Evolutionary conservation across 2,329 filamentous ascomycete species (phyloP).

Genomic region (Rhynchosporium graminicola): DNA sequence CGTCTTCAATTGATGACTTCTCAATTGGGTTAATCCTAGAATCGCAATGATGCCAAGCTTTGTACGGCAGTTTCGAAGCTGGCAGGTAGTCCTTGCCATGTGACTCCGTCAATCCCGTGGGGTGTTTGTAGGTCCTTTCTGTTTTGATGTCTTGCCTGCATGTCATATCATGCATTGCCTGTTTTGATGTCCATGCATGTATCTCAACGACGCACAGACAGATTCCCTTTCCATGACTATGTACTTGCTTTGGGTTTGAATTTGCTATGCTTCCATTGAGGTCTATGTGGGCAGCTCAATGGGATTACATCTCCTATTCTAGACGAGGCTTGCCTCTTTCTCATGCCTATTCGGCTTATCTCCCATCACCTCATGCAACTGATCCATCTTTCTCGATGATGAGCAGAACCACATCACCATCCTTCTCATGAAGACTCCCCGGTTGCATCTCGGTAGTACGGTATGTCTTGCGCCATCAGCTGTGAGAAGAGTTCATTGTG

Average conservation of each 20-base stretch:
- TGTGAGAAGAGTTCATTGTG: slow-evolving; percentile 1
- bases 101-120: not conserved
- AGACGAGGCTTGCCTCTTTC: slow-evolving; percentile 10
- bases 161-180: not conserved
- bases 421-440: slow-evolving; percentile 17
- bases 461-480: slow-evolving; percentile 10
- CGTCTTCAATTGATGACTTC: slow-evolving; percentile 1
- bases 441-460: slow-evolving; percentile 18
- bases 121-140: not conserved
- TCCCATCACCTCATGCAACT: slow-evolving; percentile 13
- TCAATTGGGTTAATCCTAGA: not conserved
- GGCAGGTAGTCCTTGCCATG: not conserved
- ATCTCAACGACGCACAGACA: not conserved
- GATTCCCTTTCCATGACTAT: not conserved
- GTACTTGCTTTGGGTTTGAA: not conserved
- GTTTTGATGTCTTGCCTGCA: not conserved
- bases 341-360: slow-evolving; percentile 10
- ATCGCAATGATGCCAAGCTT: slow-evolving; percentile 9
- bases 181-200: not conserved
- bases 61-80: not conserved
- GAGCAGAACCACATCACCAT: not conserved
- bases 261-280: not conserved
- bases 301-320: slow-evolving; percentile 7
- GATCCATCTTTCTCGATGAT: slow-evolving; percentile 15
- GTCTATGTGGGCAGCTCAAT: slow-evolving; percentile 9